These are phyloP conservation scores for Claviceps sp. DNA, from an alignment of 2,329 filamentous ascomycete genomes.

Conservation along the genomic window DNA sequence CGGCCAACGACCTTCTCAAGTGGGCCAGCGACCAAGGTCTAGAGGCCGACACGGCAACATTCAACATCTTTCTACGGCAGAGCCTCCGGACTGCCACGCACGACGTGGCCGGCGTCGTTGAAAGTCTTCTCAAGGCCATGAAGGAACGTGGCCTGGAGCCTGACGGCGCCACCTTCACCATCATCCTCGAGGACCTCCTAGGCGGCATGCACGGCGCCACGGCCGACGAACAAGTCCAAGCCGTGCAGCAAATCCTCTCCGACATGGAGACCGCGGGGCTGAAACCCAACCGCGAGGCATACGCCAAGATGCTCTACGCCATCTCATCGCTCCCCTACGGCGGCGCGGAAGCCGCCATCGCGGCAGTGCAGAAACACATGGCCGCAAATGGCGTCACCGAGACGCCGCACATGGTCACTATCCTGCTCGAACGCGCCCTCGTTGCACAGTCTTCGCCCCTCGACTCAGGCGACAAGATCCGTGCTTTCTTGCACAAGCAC, in stretches of 20 bases:
- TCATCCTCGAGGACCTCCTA: slow-evolving; percentile 51
- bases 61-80: slow-evolving; percentile 55
- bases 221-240: slow-evolving; percentile 34
- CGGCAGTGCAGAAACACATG: slow-evolving; percentile 52
- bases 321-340: slow-evolving; percentile 22
- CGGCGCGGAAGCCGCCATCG: slow-evolving; percentile 35
- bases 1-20: slow-evolving; percentile 39
- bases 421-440: slow-evolving; percentile 57
- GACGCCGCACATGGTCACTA: slow-evolving; percentile 58
- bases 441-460: slow-evolving; percentile 43
- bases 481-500: slow-evolving; percentile 44
- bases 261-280: slow-evolving; percentile 45
- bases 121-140: slow-evolving; percentile 46
- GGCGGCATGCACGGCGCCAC: slow-evolving; percentile 24
- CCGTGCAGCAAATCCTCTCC: slow-evolving; percentile 40
- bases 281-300: slow-evolving; percentile 47
- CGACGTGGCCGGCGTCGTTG: slow-evolving; percentile 33
- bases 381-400: slow-evolving; percentile 34
- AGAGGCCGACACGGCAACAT: slow-evolving; percentile 43
- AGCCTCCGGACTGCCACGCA: slow-evolving; percentile 36
- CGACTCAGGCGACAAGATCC: slow-evolving; percentile 30
- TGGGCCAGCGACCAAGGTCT: slow-evolving; percentile 46
- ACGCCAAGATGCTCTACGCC: slow-evolving; percentile 54
- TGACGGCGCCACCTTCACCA: slow-evolving; percentile 59
- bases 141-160: slow-evolving; percentile 36